A percentile compares a stretch with the other conserved stretches of the same genome.
Conservation (phyloP, 805 yeast species). For the Pichia californica region DNA sequence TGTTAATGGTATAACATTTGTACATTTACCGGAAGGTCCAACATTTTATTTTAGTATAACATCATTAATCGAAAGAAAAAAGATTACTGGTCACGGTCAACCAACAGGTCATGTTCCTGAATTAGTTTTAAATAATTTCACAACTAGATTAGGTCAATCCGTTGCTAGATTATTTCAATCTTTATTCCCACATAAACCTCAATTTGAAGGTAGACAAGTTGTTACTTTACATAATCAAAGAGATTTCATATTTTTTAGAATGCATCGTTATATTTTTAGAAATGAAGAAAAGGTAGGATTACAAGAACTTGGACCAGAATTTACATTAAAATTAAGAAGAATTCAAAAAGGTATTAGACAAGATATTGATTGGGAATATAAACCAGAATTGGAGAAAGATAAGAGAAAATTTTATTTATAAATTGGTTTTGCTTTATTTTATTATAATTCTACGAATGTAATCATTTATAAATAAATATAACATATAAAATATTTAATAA, state of each 20-base stretch:
- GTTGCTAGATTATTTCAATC: slow-evolving; percentile 91
- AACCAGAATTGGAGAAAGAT: slow-evolving; percentile 94
- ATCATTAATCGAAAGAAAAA: slow-evolving; percentile 67
- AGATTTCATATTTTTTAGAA: slow-evolving; percentile 89
- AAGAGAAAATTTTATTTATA: slow-evolving; percentile 84
- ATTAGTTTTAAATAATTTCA: slow-evolving; percentile 83
- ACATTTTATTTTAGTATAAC: slow-evolving; percentile 85
- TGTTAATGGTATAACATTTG: slow-evolving; percentile 87
- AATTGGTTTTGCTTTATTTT: too few relatives aligned
- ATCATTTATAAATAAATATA: slow-evolving; percentile 4
- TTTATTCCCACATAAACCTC: slow-evolving; percentile 88
- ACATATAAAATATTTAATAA: neutral
- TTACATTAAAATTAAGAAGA: slow-evolving; percentile 81
- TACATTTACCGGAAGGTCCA: slow-evolving; percentile 94
- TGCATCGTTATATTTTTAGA: slow-evolving; percentile 86
- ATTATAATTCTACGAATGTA: too few relatives aligned
- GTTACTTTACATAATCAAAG: slow-evolving; percentile 94
- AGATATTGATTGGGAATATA: slow-evolving; percentile 94
- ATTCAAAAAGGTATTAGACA: slow-evolving; percentile 87
- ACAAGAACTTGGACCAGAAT: slow-evolving; percentile 96
- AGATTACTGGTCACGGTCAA: slow-evolving; percentile 81
- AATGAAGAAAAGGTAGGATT: slow-evolving; percentile 90
- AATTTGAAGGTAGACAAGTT: slow-evolving; percentile 91
- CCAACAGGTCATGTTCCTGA: slow-evolving; percentile 92
- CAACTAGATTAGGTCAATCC: slow-evolving; percentile 87